Percentiles rank a stretch among this genome's conserved stretches.
Evolutionary conservation across 148 eudicot species (phyloP).

Genomic region (Chenopodium formosanum): DNA sequence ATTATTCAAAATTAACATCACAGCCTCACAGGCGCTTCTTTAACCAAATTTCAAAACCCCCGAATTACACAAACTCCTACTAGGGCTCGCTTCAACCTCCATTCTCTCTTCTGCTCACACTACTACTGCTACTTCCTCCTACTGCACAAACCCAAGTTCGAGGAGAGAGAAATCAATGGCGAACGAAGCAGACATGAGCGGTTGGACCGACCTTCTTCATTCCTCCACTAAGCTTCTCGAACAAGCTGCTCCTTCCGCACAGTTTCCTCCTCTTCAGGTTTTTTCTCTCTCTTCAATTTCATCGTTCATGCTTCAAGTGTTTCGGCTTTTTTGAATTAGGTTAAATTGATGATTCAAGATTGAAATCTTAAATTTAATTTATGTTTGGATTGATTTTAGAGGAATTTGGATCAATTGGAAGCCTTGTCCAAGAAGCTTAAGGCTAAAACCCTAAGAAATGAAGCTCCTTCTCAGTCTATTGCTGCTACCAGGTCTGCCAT

Average conservation of each 20-base stretch:
- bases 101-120: not conserved
- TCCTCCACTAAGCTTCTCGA: slow-evolving; percentile 91
- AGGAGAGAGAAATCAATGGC: slow-evolving; percentile 43
- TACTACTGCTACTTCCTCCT: not conserved
- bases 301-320: not conserved
- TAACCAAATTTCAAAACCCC: not conserved
- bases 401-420: slow-evolving; percentile 94
- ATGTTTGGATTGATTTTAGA: slow-evolving; percentile 33
- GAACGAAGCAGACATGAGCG: slow-evolving; percentile 79
- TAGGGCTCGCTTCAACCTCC: not conserved
- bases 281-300: not conserved
- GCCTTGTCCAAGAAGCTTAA: slow-evolving; percentile 87
- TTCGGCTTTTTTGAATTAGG: not conserved
- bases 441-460: slow-evolving; percentile 82
- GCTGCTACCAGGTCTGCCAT: slow-evolving; percentile 68
- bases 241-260: slow-evolving; percentile 95
- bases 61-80: not conserved
- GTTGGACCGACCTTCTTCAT: slow-evolving; percentile 86
- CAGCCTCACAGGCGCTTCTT: not conserved
- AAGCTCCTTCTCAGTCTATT: slow-evolving; percentile 89
- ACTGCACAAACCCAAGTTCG: not conserved
- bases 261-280: slow-evolving; percentile 98
- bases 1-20: too few relatives aligned
- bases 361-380: not conserved
- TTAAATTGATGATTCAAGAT: not conserved